phyloP scores from a whole-genome alignment of 306 rosid species.

The Urtica urens region DNA sequence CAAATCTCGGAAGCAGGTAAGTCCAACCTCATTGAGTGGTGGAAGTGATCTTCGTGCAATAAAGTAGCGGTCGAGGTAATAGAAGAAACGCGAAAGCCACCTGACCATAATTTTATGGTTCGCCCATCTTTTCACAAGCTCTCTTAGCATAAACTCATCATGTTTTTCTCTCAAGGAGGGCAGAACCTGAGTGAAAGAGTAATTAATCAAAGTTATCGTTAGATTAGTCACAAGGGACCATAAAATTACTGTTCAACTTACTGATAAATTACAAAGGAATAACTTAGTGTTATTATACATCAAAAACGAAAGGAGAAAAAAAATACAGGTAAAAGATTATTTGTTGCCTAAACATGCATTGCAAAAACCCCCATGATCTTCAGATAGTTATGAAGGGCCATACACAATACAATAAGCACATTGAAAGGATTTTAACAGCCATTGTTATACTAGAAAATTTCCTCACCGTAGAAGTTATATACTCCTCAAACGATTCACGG shows the following conservation, averaged over 20 bases:
- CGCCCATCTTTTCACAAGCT: conserved; percentile 70
- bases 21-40: conserved; percentile 49
- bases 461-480: conserved; percentile 45
- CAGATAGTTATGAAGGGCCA: too few species aligned
- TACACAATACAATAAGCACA: not conserved
- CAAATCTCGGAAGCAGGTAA: conserved; percentile 50
- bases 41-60: conserved; percentile 42
- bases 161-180: conserved; percentile 64
- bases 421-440: not conserved
- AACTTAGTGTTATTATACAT: not conserved
- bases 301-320: not conserved
- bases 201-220: not conserved
- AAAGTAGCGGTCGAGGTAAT: conserved; percentile 44
- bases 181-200: conserved; percentile 38
- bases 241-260: not conserved
- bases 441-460: not conserved
- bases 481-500: conserved; percentile 48
- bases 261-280: not conserved
- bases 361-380: too few species aligned
- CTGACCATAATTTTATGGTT: conserved; percentile 62
- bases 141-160: conserved; percentile 54
- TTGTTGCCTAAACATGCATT: too few species aligned
- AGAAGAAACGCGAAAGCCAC: conserved; percentile 57
- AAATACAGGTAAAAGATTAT: too few species aligned
- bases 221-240: too few species aligned